Conservation (phyloP, 116 monocot species). For the Trichopus zeylanicus region DNA sequence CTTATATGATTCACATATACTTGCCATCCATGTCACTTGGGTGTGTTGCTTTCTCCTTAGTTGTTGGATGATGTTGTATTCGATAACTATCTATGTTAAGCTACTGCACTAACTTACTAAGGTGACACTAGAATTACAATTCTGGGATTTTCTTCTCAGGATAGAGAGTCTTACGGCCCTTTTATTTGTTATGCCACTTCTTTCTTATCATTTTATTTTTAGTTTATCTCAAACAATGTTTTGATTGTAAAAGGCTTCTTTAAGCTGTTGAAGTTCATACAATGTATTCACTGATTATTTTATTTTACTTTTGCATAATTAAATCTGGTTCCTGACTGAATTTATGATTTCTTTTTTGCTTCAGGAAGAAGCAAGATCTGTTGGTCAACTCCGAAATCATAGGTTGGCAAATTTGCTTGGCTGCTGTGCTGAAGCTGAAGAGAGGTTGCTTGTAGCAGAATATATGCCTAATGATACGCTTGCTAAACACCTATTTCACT, state of each 20-base stretch:
- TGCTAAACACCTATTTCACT: constrained; percentile 83
- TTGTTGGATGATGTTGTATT: background rate
- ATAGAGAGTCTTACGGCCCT: too few relatives aligned
- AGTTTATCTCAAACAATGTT: background rate
- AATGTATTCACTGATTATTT: background rate
- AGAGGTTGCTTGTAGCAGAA: constrained; percentile 78
- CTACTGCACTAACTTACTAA: background rate
- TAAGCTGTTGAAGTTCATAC: background rate
- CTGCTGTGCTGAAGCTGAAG: constrained; percentile 74
- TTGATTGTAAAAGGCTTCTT: background rate
- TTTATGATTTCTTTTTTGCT: background rate
- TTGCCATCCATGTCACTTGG: too few relatives aligned
- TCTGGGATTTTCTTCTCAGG: background rate
- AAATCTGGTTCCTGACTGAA: background rate
- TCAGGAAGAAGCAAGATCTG: constrained; percentile 74
- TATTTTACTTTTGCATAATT: background rate
- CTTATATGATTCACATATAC: too few relatives aligned
- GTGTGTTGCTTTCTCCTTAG: background rate
- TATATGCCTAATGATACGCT: constrained; percentile 91
- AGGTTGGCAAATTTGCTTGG: constrained; percentile 67
- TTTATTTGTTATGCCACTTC: background rate
- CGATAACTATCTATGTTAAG: background rate
- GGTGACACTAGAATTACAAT: background rate
- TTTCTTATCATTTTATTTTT: background rate
- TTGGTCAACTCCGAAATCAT: constrained; percentile 57